Conservation (phyloP, 768 basidiomycete species). For the Roridomyces roridus region DNA sequence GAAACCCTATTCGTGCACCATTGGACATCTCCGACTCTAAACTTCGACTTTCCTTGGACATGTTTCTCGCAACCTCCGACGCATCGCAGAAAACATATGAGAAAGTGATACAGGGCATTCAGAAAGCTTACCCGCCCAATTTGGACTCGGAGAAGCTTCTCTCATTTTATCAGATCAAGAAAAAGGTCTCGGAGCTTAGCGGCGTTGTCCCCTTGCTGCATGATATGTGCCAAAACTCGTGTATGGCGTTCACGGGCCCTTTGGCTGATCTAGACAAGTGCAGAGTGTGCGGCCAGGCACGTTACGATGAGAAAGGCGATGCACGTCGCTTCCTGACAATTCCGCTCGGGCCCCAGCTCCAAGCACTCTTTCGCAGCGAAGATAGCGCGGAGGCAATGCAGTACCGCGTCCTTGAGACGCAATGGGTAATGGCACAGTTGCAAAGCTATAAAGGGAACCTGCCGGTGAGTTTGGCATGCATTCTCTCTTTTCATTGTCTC, state of each 20-base stretch:
- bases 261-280: constrained; percentile 23
- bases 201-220: constrained; percentile 27
- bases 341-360: constrained; percentile 42
- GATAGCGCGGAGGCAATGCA: constrained; percentile 23
- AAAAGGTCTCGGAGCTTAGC: constrained; percentile 5
- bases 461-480: too few relatives aligned
- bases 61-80: not conserved
- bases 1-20: not conserved
- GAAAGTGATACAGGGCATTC: not conserved
- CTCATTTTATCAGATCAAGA: not conserved
- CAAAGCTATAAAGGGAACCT: too few relatives aligned
- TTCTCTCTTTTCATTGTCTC: too few relatives aligned
- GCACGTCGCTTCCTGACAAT: constrained; percentile 33
- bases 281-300: constrained; percentile 29
- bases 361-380: constrained; percentile 30
- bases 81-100: not conserved
- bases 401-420: constrained; percentile 18
- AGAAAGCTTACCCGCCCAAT: not conserved
- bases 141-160: too few relatives aligned
- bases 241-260: constrained; percentile 34
- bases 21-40: not conserved
- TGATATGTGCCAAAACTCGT: constrained; percentile 33
- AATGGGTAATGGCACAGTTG: not conserved
- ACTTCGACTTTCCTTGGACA: not conserved
- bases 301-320: constrained; percentile 17